phyloP scores from a whole-genome alignment of 306 rosid species.

The Lithocarpus polystachyus region DNA sequence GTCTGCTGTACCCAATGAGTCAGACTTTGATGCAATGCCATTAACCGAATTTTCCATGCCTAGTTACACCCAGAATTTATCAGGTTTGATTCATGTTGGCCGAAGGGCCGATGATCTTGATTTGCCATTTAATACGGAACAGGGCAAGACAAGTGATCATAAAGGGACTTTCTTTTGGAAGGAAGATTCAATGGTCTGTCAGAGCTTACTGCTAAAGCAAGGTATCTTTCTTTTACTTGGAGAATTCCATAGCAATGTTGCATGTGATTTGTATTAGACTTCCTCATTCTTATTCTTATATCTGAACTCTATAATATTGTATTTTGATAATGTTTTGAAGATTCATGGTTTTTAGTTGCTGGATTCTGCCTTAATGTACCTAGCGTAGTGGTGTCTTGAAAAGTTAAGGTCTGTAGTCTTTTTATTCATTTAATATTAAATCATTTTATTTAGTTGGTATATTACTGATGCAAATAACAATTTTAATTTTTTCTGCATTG shows the following conservation, averaged over 20 bases:
- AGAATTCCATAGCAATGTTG: neutral
- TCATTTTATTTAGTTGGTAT: neutral
- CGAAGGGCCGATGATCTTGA: neutral
- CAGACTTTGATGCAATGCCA: slow-evolving; percentile 7
- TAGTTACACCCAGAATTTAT: slow-evolving; percentile 15
- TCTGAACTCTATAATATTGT: neutral
- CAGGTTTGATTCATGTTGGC: slow-evolving; percentile 17
- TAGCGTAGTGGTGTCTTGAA: neutral
- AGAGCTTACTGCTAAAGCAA: slow-evolving; percentile 26
- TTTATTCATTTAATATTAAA: neutral
- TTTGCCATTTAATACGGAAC: slow-evolving; percentile 5
- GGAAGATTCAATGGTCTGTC: slow-evolving; percentile 25
- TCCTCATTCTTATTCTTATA: neutral
- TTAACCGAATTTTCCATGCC: neutral
- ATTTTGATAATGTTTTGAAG: neutral
- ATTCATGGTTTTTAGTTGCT: neutral
- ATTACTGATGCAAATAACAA: neutral
- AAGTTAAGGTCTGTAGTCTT: neutral
- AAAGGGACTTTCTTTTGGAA: slow-evolving; percentile 10
- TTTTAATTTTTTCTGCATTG: neutral
- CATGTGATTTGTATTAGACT: neutral
- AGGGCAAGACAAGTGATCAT: slow-evolving; percentile 15
- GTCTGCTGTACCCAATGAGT: slow-evolving; percentile 18
- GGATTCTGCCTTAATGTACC: neutral
- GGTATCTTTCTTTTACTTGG: slow-evolving; percentile 23